A percentile compares a stretch with the other conserved stretches of the same genome.
These are phyloP conservation scores for Ceratocystiopsis minuta DNA, from an alignment of 2,329 filamentous ascomycete genomes.

Conservation along the genomic window DNA sequence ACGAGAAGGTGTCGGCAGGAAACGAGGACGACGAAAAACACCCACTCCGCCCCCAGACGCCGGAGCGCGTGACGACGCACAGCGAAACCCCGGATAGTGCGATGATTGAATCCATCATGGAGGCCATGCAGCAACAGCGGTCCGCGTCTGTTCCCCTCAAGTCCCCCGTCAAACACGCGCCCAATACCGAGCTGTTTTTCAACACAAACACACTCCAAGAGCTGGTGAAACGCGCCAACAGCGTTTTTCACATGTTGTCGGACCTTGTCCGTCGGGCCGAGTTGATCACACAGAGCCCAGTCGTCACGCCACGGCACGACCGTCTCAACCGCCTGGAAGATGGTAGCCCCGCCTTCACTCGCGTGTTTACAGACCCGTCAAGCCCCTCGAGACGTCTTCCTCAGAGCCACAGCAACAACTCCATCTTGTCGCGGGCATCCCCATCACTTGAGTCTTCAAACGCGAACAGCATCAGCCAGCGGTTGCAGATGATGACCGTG, in stretches of 20 bases:
- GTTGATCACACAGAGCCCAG: slow-evolving; percentile 37
- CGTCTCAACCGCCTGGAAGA: slow-evolving; percentile 24
- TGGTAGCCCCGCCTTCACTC: slow-evolving; percentile 48
- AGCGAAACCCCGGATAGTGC: slow-evolving; percentile 20
- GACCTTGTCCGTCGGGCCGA: slow-evolving; percentile 42
- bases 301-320: slow-evolving; percentile 28
- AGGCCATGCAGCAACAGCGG: slow-evolving; percentile 41
- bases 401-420: slow-evolving; percentile 36
- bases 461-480: slow-evolving; percentile 29
- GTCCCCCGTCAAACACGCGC: slow-evolving; percentile 16
- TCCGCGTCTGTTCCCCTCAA: slow-evolving; percentile 23
- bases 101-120: slow-evolving; percentile 43
- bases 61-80: slow-evolving; percentile 15
- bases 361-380: slow-evolving; percentile 45
- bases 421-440: slow-evolving; percentile 23
- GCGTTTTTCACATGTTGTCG: slow-evolving; percentile 39
- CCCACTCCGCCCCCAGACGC: slow-evolving; percentile 18
- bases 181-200: slow-evolving; percentile 42
- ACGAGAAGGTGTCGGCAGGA: slow-evolving; percentile 16
- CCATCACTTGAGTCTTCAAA: slow-evolving; percentile 35
- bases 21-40: slow-evolving; percentile 20
- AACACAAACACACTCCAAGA: slow-evolving; percentile 52
- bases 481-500: slow-evolving; percentile 49
- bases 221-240: slow-evolving; percentile 43
- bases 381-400: slow-evolving; percentile 33